These are phyloP conservation scores for Themeda triandra DNA, from an alignment of 176 grass and related monocot species.

Conservation along the genomic window DNA sequence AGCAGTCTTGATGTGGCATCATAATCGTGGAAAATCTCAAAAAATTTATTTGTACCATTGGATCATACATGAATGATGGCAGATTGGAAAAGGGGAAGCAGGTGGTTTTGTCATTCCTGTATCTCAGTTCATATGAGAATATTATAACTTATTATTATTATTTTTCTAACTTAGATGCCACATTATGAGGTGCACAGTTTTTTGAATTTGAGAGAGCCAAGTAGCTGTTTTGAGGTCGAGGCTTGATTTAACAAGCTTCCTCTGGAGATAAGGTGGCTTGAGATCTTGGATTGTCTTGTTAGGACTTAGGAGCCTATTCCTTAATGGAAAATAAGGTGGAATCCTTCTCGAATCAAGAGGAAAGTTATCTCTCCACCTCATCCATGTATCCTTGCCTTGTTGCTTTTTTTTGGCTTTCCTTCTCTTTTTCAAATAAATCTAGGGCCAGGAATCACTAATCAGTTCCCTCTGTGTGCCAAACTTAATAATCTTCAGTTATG, in stretches of 20 bases:
- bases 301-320: not conserved
- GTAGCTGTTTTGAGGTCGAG: not conserved
- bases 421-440: not conserved
- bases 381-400: not conserved
- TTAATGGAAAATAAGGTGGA: not conserved
- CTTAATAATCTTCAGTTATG: not conserved
- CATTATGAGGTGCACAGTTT: not conserved
- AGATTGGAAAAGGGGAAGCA: not conserved
- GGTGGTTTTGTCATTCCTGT: not conserved
- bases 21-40: not conserved
- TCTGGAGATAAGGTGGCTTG: not conserved
- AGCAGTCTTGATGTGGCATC: not conserved
- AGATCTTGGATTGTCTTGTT: not conserved
- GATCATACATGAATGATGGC: not conserved
- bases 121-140: not conserved
- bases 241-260: not conserved
- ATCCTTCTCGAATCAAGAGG: not conserved
- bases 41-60: not conserved
- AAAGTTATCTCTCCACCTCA: not conserved
- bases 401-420: not conserved
- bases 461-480: not conserved
- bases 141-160: not conserved
- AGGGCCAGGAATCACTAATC: not conserved
- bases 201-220: not conserved
- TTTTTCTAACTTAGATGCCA: not conserved